Evolutionary conservation across 805 yeast species (phyloP), one percentile per base, ranked within the genome.

Genomic region (Kuraishia borneana): DNA sequence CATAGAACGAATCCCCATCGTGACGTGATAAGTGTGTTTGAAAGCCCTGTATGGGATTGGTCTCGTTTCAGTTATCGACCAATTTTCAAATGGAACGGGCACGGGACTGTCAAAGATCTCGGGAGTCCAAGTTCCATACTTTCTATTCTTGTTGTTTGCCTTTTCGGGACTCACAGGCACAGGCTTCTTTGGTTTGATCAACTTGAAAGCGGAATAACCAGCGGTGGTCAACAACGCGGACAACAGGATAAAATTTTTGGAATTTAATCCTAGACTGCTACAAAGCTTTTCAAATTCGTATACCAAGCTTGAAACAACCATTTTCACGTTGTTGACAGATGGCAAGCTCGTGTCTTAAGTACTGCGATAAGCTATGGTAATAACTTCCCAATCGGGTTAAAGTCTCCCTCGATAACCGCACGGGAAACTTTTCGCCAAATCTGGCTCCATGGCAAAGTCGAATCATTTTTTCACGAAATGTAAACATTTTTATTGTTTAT

Each of bases 1-100:
- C 79, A 76, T 68, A 38, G 58, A 58, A 41, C 84, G 57, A 29
- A 76, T 76, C 5, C 84, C 85, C 85, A 77, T 77, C 18, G 78
- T 77, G 32, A 77, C 65, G 42, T 58, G 66, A 47, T 77, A 77
- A 39, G 69, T 73, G 51, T 73, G 78, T 47, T 66, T 74, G 56
- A 77, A 78, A 0, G 84, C 82, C 32, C 83, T 58, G 45, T 75
- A 75, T n/a, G 81, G 76, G 25, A 71, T 46, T 2, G 82, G 80
- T 36, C 52, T 56, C 3, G 81, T 74, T 3, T 54, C 55, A 9
- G 53, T 51, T 32, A 68, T 50, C 36, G 67, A 64, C 79, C 79
- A 74, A 42, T 61, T 48, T 17, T 58, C 52, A 40, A 46, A 73
- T 7, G 68, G 62, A 19, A 51, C 46, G 5, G 81, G 80, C 1